Evolutionary conservation across 2,329 filamentous ascomycete species (phyloP).

Genomic region (Diaporthe eres): DNA sequence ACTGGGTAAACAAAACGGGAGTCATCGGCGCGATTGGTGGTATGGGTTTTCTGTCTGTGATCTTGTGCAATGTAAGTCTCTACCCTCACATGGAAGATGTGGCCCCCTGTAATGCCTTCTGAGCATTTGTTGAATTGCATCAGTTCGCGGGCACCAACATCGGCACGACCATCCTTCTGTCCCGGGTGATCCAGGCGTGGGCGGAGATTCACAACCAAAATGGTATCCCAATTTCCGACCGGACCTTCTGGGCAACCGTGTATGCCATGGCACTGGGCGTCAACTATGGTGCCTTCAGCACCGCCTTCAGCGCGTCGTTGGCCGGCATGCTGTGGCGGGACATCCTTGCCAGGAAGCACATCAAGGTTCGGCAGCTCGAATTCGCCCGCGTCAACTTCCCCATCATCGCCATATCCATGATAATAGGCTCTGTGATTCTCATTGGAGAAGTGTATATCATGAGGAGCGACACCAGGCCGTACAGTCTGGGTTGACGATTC

Average conservation of each 20-base stretch:
- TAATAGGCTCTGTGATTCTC: slow-evolving; percentile 72
- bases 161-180: slow-evolving; percentile 80
- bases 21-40: slow-evolving; percentile 78
- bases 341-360: slow-evolving; percentile 77
- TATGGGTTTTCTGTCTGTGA: slow-evolving; percentile 80
- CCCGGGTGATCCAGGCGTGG: slow-evolving; percentile 79
- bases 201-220: slow-evolving; percentile 67
- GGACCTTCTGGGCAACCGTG: slow-evolving; percentile 80
- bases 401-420: slow-evolving; percentile 79
- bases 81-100: neutral
- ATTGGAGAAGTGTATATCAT: slow-evolving; percentile 75
- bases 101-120: neutral
- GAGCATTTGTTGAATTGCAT: slow-evolving; percentile 41
- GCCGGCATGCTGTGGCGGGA: slow-evolving; percentile 81
- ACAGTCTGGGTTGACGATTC: slow-evolving; percentile 47
- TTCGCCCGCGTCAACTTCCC: slow-evolving; percentile 79
- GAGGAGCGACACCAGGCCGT: slow-evolving; percentile 54
- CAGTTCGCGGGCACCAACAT: slow-evolving; percentile 85
- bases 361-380: slow-evolving; percentile 73
- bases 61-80: slow-evolving; percentile 78
- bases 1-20: slow-evolving; percentile 79
- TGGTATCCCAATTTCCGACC: slow-evolving; percentile 67
- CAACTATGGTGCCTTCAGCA: slow-evolving; percentile 82
- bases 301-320: slow-evolving; percentile 78
- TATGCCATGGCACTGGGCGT: slow-evolving; percentile 83